Evolutionary conservation across 495 filamentous ascomycete genomes (phyloP), one percentile per base, ranked within the genome.

Genomic region (Aspergillus diversus): DNA sequence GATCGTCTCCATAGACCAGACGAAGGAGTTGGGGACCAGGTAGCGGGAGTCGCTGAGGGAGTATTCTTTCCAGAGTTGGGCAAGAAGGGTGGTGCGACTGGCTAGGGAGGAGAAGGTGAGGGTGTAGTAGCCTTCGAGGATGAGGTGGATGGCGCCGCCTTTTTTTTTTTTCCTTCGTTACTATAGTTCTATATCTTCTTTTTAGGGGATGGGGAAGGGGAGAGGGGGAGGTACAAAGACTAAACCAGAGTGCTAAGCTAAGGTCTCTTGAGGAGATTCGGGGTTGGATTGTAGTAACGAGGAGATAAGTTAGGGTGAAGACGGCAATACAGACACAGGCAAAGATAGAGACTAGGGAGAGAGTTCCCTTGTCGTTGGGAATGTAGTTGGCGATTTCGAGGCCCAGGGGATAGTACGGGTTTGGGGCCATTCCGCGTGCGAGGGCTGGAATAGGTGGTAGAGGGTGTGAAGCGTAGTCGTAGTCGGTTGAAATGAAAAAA

Each of bases 21-120:
- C 87, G 71, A 94, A 93, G 3, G 84, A 75, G 66, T 95, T 86
- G 3, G 80, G 81, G 6, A 84, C 87, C 57, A 93, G 73, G 59
- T 94, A 93, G 27, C 91, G 83, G 39, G 89, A 92, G 71, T 94
- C 91, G 9, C 89, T 90, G 17, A 87, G 78, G 12, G 89, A 79
- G 77, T 94, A 94, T 69, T 92, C 90, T 67, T 93, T 93, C 91
- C 91, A 93, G 17, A 93, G 77, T 70, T 93, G 89, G 0, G 85
- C 86, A 48, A 91, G 83, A 1, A 92, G 63, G 37, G 80, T 75
- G 63, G 82, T 78, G 49, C 66, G 70, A 15, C 72, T 66, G 7
- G 74, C 73, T 71, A 88, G 80, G 46, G 54, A 64, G 7, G 72
- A 69, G 64, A 83, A 83, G 73, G 89, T 86, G 60, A 81, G 69